Evolutionary conservation across 108 stramenopile species (phyloP), one percentile per base, ranked within the genome.

Genomic region (Seminavis robusta): DNA sequence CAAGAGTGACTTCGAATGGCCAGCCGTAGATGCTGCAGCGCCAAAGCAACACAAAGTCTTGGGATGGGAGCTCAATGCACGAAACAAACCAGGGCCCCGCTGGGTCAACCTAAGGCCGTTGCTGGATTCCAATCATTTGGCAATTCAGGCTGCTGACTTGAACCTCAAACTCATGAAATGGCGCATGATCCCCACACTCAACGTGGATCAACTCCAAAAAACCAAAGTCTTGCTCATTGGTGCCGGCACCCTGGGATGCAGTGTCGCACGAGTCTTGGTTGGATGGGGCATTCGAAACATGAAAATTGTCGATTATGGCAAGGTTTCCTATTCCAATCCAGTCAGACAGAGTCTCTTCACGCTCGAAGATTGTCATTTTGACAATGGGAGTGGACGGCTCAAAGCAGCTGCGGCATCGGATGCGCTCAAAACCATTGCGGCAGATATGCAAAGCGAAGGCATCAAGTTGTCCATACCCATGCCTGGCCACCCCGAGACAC

Each of bases 141-240:
- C 92, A 32, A 64, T 87, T 34, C 88, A 95, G 47, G 94, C 95
- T 9, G 89, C 90, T 23, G 91, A 95, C 50, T 69, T 99, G 57
- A 98, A 99, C 76, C 63, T 99, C 16, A 81, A 90, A 56, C 77
- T 99, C 32, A 99, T 99, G 98, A 95, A 96, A 47, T 99, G 98
- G 98, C 74, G 97, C 17, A 88, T 89, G 59, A 63, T 96, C 40
- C 98, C 98, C 1, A 68, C 63, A 17, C 76, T 99, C 6, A 72
- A 98, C 63, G 76, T 94, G n/a, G 87, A 91, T 5, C 49, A 53
- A 29, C 62, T 98, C 39, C 77, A 73, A 36, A 40, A 70, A 20
- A 79, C 88, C 34, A 80, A 76, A 55, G 95, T 96, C 9, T 65
- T 98, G 39, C 56, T 99, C 26, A 41, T 99, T 20, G 99, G 99